Conservation (phyloP, 768 basidiomycete species). For the Cubamyces lactineus region DNA sequence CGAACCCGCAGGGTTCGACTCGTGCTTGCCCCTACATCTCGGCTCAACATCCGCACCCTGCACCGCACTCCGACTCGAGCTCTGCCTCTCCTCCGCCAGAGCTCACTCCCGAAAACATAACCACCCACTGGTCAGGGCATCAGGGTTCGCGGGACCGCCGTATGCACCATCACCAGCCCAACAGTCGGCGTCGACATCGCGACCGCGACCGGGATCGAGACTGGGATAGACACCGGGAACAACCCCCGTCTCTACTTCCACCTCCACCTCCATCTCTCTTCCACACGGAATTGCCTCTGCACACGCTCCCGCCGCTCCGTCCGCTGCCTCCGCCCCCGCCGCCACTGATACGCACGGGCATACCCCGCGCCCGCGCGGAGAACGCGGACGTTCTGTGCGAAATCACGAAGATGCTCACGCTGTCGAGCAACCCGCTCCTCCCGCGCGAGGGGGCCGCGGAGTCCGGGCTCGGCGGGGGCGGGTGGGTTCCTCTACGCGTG, state of each 20-base stretch:
- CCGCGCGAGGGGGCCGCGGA: neutral
- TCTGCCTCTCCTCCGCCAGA: neutral
- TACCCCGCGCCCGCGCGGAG: neutral
- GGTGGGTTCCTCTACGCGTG: slow-evolving; percentile 7
- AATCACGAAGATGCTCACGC: slow-evolving; percentile 13
- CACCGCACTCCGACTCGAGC: neutral
- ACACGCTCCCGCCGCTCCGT: neutral
- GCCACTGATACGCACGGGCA: slow-evolving; percentile 4
- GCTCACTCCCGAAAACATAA: too few species aligned
- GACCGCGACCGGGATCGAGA: slow-evolving; percentile 14
- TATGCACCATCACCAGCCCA: neutral
- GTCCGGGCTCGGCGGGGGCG: neutral
- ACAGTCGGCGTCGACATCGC: neutral
- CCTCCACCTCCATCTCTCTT: neutral
- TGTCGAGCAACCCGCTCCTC: slow-evolving; percentile 4
- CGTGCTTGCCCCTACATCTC: neutral
- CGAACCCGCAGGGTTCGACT: too few species aligned
- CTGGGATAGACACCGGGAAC: slow-evolving; percentile 8
- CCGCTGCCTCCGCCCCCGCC: slow-evolving; percentile 7
- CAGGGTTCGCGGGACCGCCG: too few species aligned
- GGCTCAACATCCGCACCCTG: neutral
- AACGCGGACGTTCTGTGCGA: slow-evolving; percentile 15
- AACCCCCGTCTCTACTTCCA: slow-evolving; percentile 2
- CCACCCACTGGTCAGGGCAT: too few species aligned
- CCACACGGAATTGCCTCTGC: neutral